Evolutionary conservation across 73 alveolate genomes (phyloP), one percentile per base, ranked within the genome.

Genomic region (Uronychia setigera): DNA sequence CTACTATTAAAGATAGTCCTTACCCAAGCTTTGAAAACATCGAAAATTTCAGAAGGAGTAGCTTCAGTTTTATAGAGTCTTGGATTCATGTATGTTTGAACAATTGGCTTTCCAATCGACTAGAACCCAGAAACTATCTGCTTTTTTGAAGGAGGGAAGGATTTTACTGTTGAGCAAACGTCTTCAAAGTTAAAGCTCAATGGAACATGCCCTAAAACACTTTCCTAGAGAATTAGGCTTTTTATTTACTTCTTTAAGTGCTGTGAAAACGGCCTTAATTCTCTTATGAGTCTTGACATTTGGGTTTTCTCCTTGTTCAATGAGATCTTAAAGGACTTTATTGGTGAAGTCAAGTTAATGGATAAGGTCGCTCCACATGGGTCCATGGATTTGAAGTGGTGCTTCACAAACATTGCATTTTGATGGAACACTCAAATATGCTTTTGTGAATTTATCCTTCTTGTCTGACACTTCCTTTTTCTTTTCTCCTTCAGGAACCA

Each of bases 41-140:
- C 99, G 87, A 91, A 97, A 33, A 97, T 87, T 46, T 88, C 95
- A 35, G 94, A 88, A 67, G 94, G 89, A 11, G 99, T 96, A 32
- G 98, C 98, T 83, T 97, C 89, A 59, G 99, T 97, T 86, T 97
- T 97, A 86, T 88, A 97, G 27, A 92, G 87, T 82, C 90, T 94
- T 32, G 96, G 96, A 60, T 93, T 92, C 67, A 92, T 92, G 86
- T 96, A 96, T 25, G 99, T 91, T 80, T 94, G 93, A 33, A 92
- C 97, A 27, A 97, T 59, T 74, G 88, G 81, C 85, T 88, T 92
- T 34, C 96, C 97, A 78, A 94, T 81, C 75, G 95, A 93, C 81
- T 91, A 86, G 28, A 97, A 84, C 29, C 96, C 99, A 13, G 98
- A 87, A 29, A 87, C 90, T 26, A 97, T 92, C 77, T 92, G 86